phyloP scores from a whole-genome alignment of 2,329 filamentous ascomycete genomes.

The Coleophoma eucalyptorum region DNA sequence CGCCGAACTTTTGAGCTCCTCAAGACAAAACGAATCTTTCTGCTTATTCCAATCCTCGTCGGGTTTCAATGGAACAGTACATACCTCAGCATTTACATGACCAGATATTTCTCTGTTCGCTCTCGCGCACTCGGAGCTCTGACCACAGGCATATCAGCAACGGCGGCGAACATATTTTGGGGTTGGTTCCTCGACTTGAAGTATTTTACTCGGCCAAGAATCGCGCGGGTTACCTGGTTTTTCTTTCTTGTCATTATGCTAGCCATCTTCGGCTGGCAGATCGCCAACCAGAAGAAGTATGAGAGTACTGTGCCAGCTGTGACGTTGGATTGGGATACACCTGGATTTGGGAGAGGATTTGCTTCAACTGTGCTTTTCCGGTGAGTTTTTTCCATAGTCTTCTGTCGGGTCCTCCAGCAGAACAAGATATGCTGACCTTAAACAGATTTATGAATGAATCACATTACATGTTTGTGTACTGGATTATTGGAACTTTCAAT shows the following conservation, averaged over 20 bases:
- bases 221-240: conserved; percentile 46
- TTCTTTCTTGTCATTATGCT: conserved; percentile 60
- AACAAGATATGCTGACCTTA: neutral
- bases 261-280: conserved; percentile 42
- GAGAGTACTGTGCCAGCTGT: conserved; percentile 41
- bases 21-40: conserved; percentile 51
- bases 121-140: conserved; percentile 66
- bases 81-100: conserved; percentile 53
- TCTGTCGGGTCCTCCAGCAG: neutral
- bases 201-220: conserved; percentile 25
- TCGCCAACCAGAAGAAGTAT: conserved; percentile 43
- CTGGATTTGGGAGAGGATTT: conserved; percentile 62
- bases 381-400: conserved; percentile 18
- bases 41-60: conserved; percentile 62
- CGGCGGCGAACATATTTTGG: conserved; percentile 59
- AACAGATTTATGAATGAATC: conserved; percentile 56
- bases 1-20: conserved; percentile 54
- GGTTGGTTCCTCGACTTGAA: conserved; percentile 33
- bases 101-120: conserved; percentile 65
- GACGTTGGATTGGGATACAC: conserved; percentile 56
- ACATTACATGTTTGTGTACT: conserved; percentile 61
- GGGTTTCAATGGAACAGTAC: conserved; percentile 61
- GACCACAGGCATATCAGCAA: conserved; percentile 61
- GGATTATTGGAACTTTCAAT: conserved; percentile 52
- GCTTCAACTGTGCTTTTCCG: conserved; percentile 40